These are phyloP conservation scores for Microbotryum lychnidis-dioicae DNA, from an alignment of 1,284 basidiomycete species.

Conservation along the genomic window DNA sequence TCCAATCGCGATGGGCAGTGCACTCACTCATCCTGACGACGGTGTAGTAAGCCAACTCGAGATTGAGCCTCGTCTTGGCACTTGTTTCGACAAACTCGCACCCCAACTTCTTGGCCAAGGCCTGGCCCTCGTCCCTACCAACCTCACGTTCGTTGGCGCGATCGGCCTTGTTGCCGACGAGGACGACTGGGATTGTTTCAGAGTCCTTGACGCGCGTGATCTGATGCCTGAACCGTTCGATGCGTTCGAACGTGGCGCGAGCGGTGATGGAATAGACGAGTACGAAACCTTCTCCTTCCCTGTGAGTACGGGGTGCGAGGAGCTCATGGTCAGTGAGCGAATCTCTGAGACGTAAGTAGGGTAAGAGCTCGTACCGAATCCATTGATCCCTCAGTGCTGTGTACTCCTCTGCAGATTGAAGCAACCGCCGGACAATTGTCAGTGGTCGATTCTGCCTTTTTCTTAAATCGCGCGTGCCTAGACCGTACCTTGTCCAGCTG, in stretches of 20 bases:
- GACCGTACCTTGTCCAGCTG: slow-evolving; percentile 34
- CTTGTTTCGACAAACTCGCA: slow-evolving; percentile 42
- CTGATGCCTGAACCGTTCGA: slow-evolving; percentile 40
- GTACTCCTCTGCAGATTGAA: slow-evolving; percentile 38
- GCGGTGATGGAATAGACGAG: slow-evolving; percentile 42
- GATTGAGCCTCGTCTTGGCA: slow-evolving; percentile 42
- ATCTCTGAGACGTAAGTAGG: background rate
- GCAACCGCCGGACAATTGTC: background rate
- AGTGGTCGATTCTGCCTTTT: too few species aligned
- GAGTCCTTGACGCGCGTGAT: slow-evolving; percentile 40
- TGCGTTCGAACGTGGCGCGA: slow-evolving; percentile 41
- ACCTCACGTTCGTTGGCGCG: slow-evolving; percentile 41
- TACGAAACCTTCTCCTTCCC: slow-evolving; percentile 43
- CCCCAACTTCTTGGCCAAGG: slow-evolving; percentile 38
- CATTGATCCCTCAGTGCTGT: slow-evolving; percentile 43
- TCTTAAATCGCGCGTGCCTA: background rate
- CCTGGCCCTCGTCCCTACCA: slow-evolving; percentile 37
- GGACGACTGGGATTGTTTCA: slow-evolving; percentile 39
- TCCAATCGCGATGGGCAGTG: background rate
- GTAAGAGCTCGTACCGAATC: slow-evolving; percentile 34
- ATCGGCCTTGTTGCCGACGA: slow-evolving; percentile 43
- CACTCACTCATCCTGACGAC: slow-evolving; percentile 35
- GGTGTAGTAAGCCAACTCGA: slow-evolving; percentile 41
- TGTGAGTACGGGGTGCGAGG: background rate
- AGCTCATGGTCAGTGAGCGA: background rate